These are phyloP conservation scores for Phytophthora sp. DNA, from an alignment of 352 stramenopile genomes.

Conservation along the genomic window DNA sequence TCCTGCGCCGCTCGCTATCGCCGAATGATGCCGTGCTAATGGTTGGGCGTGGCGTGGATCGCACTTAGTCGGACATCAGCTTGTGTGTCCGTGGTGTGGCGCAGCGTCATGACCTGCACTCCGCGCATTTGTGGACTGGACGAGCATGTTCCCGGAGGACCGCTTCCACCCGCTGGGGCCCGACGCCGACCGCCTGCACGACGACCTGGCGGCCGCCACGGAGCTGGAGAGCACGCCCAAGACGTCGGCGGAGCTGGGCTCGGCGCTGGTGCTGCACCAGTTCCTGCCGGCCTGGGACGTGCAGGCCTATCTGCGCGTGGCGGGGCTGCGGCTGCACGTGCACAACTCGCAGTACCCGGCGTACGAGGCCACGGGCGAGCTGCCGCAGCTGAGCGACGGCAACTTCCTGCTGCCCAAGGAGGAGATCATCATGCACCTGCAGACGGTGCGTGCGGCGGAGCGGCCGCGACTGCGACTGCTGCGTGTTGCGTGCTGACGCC, in stretches of 20 bases:
- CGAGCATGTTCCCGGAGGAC: constrained; percentile 73
- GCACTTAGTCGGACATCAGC: constrained; percentile 19
- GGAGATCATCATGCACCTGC: constrained; percentile 87
- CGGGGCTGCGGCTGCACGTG: constrained; percentile 76
- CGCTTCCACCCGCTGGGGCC: constrained; percentile 82
- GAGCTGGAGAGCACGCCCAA: constrained; percentile 66
- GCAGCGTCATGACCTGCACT: not conserved
- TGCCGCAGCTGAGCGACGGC: constrained; percentile 86
- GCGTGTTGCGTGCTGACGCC: not conserved
- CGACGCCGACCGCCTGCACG: constrained; percentile 71
- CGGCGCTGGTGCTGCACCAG: constrained; percentile 77
- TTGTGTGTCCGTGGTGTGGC: constrained; percentile 1
- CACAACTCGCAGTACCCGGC: constrained; percentile 86
- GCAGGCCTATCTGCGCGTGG: constrained; percentile 85
- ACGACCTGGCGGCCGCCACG: constrained; percentile 57
- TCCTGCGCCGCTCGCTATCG: not conserved
- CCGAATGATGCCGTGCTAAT: constrained; percentile 26
- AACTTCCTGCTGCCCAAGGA: constrained; percentile 88
- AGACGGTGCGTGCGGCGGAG: constrained; percentile 52
- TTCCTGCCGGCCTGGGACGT: constrained; percentile 87
- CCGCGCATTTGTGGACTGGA: not conserved
- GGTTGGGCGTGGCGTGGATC: constrained; percentile 31
- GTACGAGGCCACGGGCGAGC: constrained; percentile 81
- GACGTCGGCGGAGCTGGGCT: constrained; percentile 75
- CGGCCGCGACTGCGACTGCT: not conserved